phyloP scores from a whole-genome alignment of 2,329 filamentous ascomycete species.

The Ilyonectria mors-panacis region DNA sequence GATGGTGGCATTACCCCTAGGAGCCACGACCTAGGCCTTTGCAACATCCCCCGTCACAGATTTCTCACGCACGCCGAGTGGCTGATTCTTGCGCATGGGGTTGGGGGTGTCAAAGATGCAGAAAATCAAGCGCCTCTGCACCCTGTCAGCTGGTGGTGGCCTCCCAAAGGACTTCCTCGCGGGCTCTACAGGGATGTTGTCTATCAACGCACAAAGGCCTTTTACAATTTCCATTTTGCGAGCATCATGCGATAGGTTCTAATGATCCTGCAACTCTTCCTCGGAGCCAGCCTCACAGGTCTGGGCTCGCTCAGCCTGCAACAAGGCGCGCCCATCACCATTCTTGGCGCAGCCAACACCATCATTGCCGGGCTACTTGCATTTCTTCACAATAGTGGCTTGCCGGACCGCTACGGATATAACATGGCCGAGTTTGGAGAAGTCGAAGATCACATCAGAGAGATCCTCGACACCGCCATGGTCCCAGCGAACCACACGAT shows the following conservation, averaged over 20 bases:
- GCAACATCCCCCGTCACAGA: constrained; percentile 48
- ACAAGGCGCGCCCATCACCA: constrained; percentile 60
- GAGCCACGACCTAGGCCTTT: not conserved
- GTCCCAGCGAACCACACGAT: constrained; percentile 59
- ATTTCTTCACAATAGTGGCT: constrained; percentile 67
- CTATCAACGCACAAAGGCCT: constrained; percentile 60
- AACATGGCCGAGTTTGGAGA: constrained; percentile 65
- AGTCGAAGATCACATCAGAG: constrained; percentile 66
- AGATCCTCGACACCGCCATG: constrained; percentile 64
- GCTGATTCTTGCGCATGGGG: constrained; percentile 62
- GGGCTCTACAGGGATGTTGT: constrained; percentile 67
- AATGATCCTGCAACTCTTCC: constrained; percentile 64
- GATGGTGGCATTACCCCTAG: not conserved
- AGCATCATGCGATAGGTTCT: constrained; percentile 61
- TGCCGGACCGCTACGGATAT: constrained; percentile 66
- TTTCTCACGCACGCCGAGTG: constrained; percentile 62
- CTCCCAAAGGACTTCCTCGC: constrained; percentile 62
- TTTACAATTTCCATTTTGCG: constrained; percentile 61
- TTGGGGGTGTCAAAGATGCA: constrained; percentile 63
- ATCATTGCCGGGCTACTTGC: constrained; percentile 65
- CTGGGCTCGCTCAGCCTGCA: constrained; percentile 60
- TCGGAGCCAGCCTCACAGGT: constrained; percentile 65
- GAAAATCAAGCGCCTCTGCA: constrained; percentile 61
- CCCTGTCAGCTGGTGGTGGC: constrained; percentile 60
- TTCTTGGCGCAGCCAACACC: constrained; percentile 67